Base-by-base conservation (phyloP, 495 filamentous ascomycete genomes). In the Trichoderma asperelloides region DNA sequence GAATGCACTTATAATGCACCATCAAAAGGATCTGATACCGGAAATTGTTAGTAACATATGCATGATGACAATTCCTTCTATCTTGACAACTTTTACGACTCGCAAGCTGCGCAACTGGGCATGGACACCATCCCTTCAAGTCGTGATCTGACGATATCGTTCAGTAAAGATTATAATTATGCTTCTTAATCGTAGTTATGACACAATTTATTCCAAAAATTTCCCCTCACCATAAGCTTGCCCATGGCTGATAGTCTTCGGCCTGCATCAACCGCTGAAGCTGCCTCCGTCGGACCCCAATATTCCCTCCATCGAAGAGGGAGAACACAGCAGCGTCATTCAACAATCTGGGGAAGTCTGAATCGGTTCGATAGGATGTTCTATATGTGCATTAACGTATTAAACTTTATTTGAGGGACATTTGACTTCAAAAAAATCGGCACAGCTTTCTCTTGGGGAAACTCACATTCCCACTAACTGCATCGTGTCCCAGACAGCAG, bases 271-370 rank as follows among this genome's bases (percentile, higher is more conserved):
- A 69, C 41, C 77, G 74, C 66, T 86, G 78, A 65, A 86, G 66
- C 66, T 84, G 79, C 21, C 83, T 73, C 57, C 83, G 76, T 63
- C 83, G 70, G 12, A 86, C 77, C 0, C 84, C 84, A 18, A 86
- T 78, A 73, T 87, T 87, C 3, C 84, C 83, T 2, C 84, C 82
- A 68, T 84, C 82, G 65, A 85, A 84, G 21, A 85, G 79, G 0
- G 83, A 82, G 65, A 87, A 65, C 28, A 77, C 79, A 68, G 80
- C 75, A 0, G 81, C 84, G 67, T 78, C 77, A 64, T 81, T 81
- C 63, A 85, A 67, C 12, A 85, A 70, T n/a, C 77, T 74, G 0
- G 79, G 72, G 69, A 85, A 84, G 3, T 75, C 75, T 33, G 75
- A 73, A 28, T 77, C 72, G 21, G 70, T 66, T 64, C 77, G 76